These are phyloP conservation scores for Cercospora sp. DNA, from an alignment of 2,329 filamentous ascomycete genomes.

Conservation along the genomic window DNA sequence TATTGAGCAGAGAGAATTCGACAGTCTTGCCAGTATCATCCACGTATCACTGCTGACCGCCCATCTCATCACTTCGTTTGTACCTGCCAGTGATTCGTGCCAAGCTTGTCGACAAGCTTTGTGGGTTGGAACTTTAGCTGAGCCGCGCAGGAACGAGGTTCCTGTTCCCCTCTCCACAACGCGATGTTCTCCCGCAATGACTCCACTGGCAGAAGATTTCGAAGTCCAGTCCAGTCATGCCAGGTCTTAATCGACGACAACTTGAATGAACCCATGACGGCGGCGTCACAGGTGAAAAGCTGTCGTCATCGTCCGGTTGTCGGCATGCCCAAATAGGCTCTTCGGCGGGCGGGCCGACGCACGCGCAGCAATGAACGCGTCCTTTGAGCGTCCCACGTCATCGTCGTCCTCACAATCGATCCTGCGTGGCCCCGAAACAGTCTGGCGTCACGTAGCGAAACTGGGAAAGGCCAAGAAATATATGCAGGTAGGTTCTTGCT, in stretches of 20 bases:
- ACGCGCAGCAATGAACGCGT: conserved; percentile 2
- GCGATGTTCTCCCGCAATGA: not conserved
- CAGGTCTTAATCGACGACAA: not conserved
- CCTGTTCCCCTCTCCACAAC: not conserved
- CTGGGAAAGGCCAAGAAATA: conserved; percentile 5
- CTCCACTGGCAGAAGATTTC: not conserved
- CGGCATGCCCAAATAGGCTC: not conserved
- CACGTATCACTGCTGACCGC: not conserved
- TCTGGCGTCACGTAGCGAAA: not conserved
- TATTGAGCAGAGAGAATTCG: not conserved
- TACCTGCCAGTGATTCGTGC: not conserved
- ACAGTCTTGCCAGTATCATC: not conserved
- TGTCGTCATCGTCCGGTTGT: not conserved
- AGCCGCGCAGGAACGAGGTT: not conserved
- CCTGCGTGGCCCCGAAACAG: not conserved
- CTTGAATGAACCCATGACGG: not conserved
- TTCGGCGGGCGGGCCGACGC: not conserved
- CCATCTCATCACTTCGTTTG: not conserved
- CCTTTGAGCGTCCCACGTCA: not conserved
- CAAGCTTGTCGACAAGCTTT: not conserved
- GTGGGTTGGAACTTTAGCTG: not conserved
- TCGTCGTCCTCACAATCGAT: not conserved
- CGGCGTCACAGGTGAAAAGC: not conserved
- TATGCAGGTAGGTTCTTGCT: not conserved
- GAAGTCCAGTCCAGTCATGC: not conserved